These are phyloP conservation scores for Elongisporangium anandrum DNA, from an alignment of 352 stramenopile species.

Conservation along the genomic window DNA sequence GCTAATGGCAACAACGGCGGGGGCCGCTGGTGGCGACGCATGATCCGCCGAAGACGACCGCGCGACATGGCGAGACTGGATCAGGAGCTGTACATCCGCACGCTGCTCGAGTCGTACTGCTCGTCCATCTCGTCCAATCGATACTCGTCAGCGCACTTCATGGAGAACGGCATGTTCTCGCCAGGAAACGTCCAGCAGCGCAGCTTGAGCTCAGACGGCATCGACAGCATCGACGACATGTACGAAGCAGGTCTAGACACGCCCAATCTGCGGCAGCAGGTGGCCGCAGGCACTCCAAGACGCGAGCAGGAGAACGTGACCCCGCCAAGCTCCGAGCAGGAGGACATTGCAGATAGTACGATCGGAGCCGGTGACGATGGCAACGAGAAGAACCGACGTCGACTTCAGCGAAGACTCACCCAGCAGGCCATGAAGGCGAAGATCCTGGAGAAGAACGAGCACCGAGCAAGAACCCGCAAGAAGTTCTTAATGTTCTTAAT, in stretches of 20 bases:
- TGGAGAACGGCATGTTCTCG: conserved; percentile 6
- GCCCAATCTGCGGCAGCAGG: conserved; percentile 7
- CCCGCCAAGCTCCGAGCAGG: conserved; percentile 6
- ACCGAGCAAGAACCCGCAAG: conserved; percentile 44
- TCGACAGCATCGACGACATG: conserved; percentile 11
- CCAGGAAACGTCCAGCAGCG: background rate
- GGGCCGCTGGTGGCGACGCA: conserved; percentile 31
- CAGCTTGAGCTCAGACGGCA: conserved; percentile 3
- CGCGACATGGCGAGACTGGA: conserved; percentile 26
- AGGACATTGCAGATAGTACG: background rate
- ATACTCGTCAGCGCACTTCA: conserved; percentile 37
- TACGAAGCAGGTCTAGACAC: conserved; percentile 11
- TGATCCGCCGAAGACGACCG: conserved; percentile 22
- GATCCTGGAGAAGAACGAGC: conserved; percentile 48
- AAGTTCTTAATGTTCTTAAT: conserved; percentile 58
- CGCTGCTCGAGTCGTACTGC: conserved; percentile 70
- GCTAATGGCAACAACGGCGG: conserved; percentile 10
- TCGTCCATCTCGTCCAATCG: conserved; percentile 69
- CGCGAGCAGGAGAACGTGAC: conserved; percentile 8
- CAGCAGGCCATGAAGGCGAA: conserved; percentile 55
- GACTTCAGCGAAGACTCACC: conserved; percentile 47
- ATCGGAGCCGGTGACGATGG: conserved; percentile 5
- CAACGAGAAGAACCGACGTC: conserved; percentile 37
- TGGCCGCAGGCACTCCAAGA: conserved; percentile 10
- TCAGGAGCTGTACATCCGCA: conserved; percentile 69